phyloP scores from a whole-genome alignment of 2,329 filamentous ascomycete genomes.

The Colletotrichum sp. region DNA sequence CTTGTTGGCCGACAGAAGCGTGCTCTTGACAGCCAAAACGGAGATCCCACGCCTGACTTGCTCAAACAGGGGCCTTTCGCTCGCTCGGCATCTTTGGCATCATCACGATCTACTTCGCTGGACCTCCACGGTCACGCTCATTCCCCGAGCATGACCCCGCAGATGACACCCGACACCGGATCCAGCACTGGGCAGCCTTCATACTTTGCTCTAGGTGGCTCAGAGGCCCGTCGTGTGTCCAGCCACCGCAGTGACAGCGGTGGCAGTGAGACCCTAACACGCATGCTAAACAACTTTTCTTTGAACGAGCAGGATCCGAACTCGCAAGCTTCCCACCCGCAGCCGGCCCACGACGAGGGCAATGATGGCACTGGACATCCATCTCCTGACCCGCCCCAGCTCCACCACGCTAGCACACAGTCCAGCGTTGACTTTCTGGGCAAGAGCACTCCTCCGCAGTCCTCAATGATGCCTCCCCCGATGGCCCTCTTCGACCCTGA shows the following conservation, averaged over 20 bases:
- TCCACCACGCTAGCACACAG: constrained; percentile 59
- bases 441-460: constrained; percentile 66
- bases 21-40: constrained; percentile 76
- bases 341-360: constrained; percentile 75
- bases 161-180: constrained; percentile 77
- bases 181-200: constrained; percentile 80
- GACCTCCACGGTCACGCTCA: constrained; percentile 76
- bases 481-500: constrained; percentile 96
- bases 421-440: constrained; percentile 53
- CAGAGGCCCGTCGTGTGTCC: constrained; percentile 67
- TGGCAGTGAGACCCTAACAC: constrained; percentile 82
- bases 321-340: constrained; percentile 49
- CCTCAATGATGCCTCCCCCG: constrained; percentile 83
- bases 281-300: constrained; percentile 82
- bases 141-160: constrained; percentile 84
- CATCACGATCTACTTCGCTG: constrained; percentile 91
- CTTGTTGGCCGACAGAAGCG: constrained; percentile 95
- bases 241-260: constrained; percentile 91
- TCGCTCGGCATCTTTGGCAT: constrained; percentile 82
- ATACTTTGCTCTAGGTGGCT: constrained; percentile 80
- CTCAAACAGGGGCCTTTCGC: constrained; percentile 92
- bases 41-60: constrained; percentile 89
- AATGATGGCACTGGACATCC: constrained; percentile 72
- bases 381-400: constrained; percentile 77
- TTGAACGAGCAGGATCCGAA: constrained; percentile 64